Evolutionary conservation across 441 rosid genomes (phyloP).

Genomic region (Hura crepitans): DNA sequence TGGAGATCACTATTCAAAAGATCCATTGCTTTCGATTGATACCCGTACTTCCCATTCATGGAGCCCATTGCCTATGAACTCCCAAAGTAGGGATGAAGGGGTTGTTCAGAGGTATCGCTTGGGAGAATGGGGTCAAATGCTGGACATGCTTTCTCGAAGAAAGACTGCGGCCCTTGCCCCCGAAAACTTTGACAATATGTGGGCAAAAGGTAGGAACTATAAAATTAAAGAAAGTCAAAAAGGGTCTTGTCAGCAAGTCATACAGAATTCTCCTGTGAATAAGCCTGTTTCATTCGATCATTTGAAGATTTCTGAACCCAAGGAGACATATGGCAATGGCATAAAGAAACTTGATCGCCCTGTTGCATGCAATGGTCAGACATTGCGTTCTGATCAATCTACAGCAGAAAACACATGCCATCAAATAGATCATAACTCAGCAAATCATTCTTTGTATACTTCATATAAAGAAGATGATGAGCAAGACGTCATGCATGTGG

Average conservation of each 20-base stretch:
- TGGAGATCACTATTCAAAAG: constrained; percentile 52
- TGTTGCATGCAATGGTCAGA: constrained; percentile 25
- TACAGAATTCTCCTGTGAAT: constrained; percentile 38
- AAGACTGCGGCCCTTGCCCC: constrained; percentile 92
- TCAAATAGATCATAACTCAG: constrained; percentile 30
- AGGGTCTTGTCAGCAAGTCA: constrained; percentile 40
- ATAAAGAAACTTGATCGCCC: constrained; percentile 29
- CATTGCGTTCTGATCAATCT: constrained; percentile 31
- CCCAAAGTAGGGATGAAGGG: constrained; percentile 45
- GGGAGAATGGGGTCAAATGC: constrained; percentile 80
- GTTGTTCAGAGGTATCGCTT: constrained; percentile 45
- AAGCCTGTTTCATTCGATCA: constrained; percentile 37
- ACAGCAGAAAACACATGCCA: constrained; percentile 29
- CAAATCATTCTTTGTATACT: constrained; percentile 39
- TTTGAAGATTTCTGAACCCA: constrained; percentile 32
- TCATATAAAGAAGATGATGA: constrained; percentile 50
- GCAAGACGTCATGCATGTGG: constrained; percentile 28
- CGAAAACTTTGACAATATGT: constrained; percentile 92
- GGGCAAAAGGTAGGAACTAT: constrained; percentile 97
- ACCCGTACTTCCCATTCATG: constrained; percentile 67
- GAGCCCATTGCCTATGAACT: constrained; percentile 56
- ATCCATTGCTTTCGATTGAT: constrained; percentile 91
- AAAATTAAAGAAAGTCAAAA: constrained; percentile 54
- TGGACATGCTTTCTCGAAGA: constrained; percentile 77
- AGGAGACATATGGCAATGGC: constrained; percentile 31